Evolutionary conservation across 352 stramenopile species (phyloP), one percentile per base, ranked within the genome.

Genomic region (Aphanomyces invadans): DNA sequence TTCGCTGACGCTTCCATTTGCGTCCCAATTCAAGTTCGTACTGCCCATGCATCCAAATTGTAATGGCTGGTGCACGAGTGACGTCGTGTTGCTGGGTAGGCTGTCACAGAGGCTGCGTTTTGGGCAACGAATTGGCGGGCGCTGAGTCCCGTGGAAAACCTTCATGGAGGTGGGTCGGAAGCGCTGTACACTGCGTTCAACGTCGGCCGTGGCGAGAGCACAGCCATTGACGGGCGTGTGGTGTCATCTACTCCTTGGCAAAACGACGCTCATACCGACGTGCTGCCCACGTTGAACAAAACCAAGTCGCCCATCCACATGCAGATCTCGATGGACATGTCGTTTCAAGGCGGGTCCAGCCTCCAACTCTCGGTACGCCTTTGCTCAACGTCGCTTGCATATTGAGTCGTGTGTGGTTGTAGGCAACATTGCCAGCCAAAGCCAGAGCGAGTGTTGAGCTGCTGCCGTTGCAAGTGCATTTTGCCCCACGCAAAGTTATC

Each of bases 331-430:
- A 26, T n/a, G 0, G n/a, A 29, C 25, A n/a, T 38, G 5, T 28
- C 60, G 17, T 67, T 57, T 33, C 60, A 51, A 26, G 60, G 60
- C 25, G 60, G 60, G 17, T 38, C 60, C 19, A 67, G 42, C 33
- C 45, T 67, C 11, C 49, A 36, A 26, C 23, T 67, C 17, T 23
- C 31, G 11, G 53, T 62, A 53, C 23, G 59, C 17, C n/a, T 4
- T 28, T 11, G 4, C 44, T 2, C 28, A 11, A 0, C 5, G 15
- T 12, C 4, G n/a, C 4, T 25, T 23, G 7, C 42, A 67, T 2
- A 4, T 15, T 36, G 4, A 17, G 11, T 3, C 52, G n/a, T 45
- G 53, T 38, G 49, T 57, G 21, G 19, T 32, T 19, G 26, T 65
- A 67, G 60, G 60, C n/a, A 28, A 44, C 5, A 7, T 19, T 67